Evolutionary conservation across 345 rosid genomes (phyloP), one percentile per base, ranked within the genome.

Genomic region (Linum usitatissimum): DNA sequence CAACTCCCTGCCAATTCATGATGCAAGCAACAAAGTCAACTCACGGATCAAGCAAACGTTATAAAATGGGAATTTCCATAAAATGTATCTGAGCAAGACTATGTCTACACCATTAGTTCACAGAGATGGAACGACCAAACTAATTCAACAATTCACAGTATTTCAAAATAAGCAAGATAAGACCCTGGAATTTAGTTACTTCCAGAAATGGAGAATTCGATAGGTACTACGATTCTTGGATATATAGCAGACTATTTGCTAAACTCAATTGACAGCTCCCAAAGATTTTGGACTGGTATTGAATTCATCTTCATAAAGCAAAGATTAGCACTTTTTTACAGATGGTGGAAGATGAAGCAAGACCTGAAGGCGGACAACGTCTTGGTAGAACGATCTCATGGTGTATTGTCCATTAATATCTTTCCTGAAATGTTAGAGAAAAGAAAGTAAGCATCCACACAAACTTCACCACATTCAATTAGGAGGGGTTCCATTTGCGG

Each of bases 341-440:
- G 53, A 3, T 20, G 31, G 4, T 30, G 59, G 21, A 57, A 57
- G 53, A 21, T 49, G 38, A 9, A 67, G 69, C 68, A 67, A 60
- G 67, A 92, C 95, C 93, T 85, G 91, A 53, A 85, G 90, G 40
- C 72, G 68, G 63, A 84, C 76, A 64, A 89, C 89, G 62, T 81
- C 82, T 30, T 23, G 70, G 69, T 86, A 92, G 78, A 86, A 86
- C 68, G 93, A 76, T 34, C 76, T 70, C 81, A 88, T 86, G 30
- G 83, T 76, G 70, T 67, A 71, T 34, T 83, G 76, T 71, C 91
- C 85, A 70, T 58, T 78, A 58, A 86, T 59, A 70, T 92, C 91
- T 57, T 70, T 77, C 91, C 98, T 80, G 89, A 73, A 81, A 75
- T 58, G 51, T 45, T 10, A 45, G 48, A 45, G 38, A 34, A 7